Base-by-base conservation (phyloP, 805 yeast genomes). In the Suhomyces kilbournensis region DNA sequence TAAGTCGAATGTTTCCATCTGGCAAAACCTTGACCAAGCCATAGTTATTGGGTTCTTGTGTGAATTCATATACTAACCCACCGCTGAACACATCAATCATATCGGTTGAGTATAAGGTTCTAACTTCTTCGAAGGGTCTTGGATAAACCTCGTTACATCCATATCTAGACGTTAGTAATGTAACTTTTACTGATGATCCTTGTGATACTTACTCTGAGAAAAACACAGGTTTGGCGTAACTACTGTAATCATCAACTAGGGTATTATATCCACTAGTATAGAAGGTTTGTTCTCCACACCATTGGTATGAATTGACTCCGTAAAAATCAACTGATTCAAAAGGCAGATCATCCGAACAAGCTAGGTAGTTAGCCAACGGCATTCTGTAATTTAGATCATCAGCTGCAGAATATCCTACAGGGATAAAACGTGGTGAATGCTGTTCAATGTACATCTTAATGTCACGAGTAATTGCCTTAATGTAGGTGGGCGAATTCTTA, bases 371-470 rank as follows among this genome's bases (percentile, higher is more conserved):
- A 0, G 97, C 86, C 46, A 92, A 76, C 0, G 97, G 80, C 7
- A 81, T 80, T 61, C 98, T 77, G 68, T 81, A 92, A 48, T 77
- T 70, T 54, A 92, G 76, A 63, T 92, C 97, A 70, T 93, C 98
- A 1, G 97, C 98, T 0, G 98, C 97, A 0, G 97, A 90, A 67
- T 93, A 93, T 0, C 98, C 98, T 35, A 93, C 89, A 0, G 98
- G 98, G 15, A 93, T 81, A 12, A 63, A 62, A 51, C 99, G 78
- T 1, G 83, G 79, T 3, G 83, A 69, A 60, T 89, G 81, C 25
- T 65, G 60, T 7, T 71, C 65, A 55, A 90, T 84, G 64, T 87
- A 93, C 26, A 71, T 71, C 67, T 92, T 92, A 74, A 93, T 80
- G 69, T 93, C 97, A 47, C 93, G 76, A 4, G 90, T 75, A 26